These are phyloP conservation scores for Lipomyces orientalis DNA, from an alignment of 805 yeast species.

Conservation along the genomic window DNA sequence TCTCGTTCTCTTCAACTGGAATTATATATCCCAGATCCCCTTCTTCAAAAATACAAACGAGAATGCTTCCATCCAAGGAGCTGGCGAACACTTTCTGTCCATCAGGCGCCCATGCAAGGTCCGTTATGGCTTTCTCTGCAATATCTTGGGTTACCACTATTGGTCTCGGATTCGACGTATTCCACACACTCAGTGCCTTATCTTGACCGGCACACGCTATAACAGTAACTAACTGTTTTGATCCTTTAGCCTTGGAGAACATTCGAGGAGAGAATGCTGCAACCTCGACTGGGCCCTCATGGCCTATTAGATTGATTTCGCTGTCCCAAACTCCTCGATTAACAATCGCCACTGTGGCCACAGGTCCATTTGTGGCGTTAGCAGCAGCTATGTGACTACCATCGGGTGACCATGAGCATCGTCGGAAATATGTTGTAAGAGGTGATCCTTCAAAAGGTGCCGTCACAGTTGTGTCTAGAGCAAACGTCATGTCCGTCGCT, in stretches of 20 bases:
- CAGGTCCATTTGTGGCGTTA: conserved; percentile 71
- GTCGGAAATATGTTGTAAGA: conserved; percentile 81
- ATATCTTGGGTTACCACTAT: conserved; percentile 79
- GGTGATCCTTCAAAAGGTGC: conserved; percentile 91
- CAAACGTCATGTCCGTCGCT: conserved; percentile 72
- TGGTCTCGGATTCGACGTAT: conserved; percentile 76
- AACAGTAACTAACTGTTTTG: conserved; percentile 58
- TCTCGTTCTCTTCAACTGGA: conserved; percentile 68
- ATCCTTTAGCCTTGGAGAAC: conserved; percentile 44
- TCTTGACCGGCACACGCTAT: conserved; percentile 98
- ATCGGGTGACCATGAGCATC: conserved; percentile 76
- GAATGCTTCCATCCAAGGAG: conserved; percentile 83
- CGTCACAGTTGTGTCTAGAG: conserved; percentile 79
- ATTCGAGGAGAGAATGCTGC: conserved; percentile 59
- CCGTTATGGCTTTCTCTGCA: conserved; percentile 79
- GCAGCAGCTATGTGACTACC: conserved; percentile 76
- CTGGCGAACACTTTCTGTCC: conserved; percentile 76
- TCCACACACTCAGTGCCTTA: conserved; percentile 86
- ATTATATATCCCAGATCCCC: conserved; percentile 54
- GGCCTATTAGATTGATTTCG: conserved; percentile 69
- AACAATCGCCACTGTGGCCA: conserved; percentile 63
- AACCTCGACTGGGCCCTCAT: conserved; percentile 71
- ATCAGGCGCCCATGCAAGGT: conserved; percentile 84
- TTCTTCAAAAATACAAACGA: conserved; percentile 66
- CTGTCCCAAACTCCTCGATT: conserved; percentile 70